phyloP scores from a whole-genome alignment of 257 asterid genomes.

The Solanum paucissectum region DNA sequence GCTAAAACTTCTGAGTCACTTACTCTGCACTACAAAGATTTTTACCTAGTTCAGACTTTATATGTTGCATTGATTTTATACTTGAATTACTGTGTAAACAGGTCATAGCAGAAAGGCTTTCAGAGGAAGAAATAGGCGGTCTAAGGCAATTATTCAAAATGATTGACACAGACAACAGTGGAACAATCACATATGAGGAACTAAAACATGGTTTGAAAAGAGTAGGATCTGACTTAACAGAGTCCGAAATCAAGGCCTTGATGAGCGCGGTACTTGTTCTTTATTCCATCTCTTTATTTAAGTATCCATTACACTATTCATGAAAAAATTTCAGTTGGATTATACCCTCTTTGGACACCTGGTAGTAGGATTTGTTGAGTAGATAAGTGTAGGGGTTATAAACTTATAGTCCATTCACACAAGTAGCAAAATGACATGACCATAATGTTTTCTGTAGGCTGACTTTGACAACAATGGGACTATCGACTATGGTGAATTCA shows the following conservation, averaged over 20 bases:
- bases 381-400: background rate
- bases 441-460: constrained; percentile 40
- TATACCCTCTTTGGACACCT: background rate
- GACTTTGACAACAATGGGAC: constrained; percentile 87
- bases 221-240: constrained; percentile 85
- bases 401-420: background rate
- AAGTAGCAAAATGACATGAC: background rate
- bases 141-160: constrained; percentile 70
- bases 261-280: constrained; percentile 61
- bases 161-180: constrained; percentile 84
- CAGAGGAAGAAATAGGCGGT: constrained; percentile 95
- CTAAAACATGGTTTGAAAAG: constrained; percentile 59
- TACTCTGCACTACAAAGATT: background rate
- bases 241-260: constrained; percentile 66
- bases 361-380: background rate
- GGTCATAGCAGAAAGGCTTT: constrained; percentile 93
- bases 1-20: background rate
- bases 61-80: background rate
- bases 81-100: constrained; percentile 9
- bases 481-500: constrained; percentile 87
- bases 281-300: background rate
- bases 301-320: background rate
- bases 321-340: background rate
- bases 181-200: constrained; percentile 79
- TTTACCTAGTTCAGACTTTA: background rate